A percentile compares a stretch with the other conserved stretches of the same genome.
These are phyloP conservation scores for Annulohypoxylon moriforme DNA, from an alignment of 495 filamentous ascomycete genomes.

Conservation along the genomic window DNA sequence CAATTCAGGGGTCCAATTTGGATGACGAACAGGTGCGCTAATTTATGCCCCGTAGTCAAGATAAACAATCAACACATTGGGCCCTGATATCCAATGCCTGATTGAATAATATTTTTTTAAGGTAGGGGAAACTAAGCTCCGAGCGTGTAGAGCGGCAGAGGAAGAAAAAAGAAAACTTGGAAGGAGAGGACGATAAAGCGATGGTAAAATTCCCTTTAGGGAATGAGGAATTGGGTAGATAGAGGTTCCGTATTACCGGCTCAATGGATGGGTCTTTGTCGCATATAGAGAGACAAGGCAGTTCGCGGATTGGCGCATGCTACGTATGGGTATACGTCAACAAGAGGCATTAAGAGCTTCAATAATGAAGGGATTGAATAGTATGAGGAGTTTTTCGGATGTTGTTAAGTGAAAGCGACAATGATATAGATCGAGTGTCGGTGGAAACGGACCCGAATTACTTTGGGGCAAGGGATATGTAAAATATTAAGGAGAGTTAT, in stretches of 20 bases:
- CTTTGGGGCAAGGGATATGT: background rate
- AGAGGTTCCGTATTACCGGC: conserved; percentile 32
- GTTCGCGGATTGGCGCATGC: conserved; percentile 23
- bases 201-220: conserved; percentile 27
- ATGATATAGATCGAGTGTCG: background rate
- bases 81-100: conserved; percentile 8
- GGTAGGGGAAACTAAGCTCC: conserved; percentile 21
- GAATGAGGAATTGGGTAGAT: conserved; percentile 22
- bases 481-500: no score
- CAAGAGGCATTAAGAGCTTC: background rate
- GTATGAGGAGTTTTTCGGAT: background rate
- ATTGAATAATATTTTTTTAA: conserved; percentile 13
- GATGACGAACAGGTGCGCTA: conserved; percentile 26
- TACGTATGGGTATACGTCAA: conserved; percentile 18
- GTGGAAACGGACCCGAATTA: conserved; percentile 13
- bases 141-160: conserved; percentile 37
- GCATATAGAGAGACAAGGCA: conserved; percentile 35
- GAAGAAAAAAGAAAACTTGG: conserved; percentile 20
- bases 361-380: background rate
- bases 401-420: background rate
- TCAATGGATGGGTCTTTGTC: conserved; percentile 34
- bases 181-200: conserved; percentile 21
- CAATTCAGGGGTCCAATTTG: conserved; percentile 27
- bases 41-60: conserved; percentile 21
- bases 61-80: conserved; percentile 21